phyloP scores from a whole-genome alignment of 2,329 filamentous ascomycete species.

The Pseudogymnoascus sp. region DNA sequence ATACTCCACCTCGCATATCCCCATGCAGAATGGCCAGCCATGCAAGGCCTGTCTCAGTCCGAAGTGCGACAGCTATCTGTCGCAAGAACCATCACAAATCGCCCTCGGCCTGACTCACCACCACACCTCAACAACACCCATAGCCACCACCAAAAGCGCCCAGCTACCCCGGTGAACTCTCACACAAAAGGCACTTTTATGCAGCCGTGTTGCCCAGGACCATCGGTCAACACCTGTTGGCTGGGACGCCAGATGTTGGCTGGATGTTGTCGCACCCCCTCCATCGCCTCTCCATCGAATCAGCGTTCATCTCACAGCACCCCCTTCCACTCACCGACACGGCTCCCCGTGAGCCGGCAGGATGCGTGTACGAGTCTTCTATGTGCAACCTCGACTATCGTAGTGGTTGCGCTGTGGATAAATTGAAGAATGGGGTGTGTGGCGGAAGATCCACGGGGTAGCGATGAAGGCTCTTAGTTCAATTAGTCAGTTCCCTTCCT shows the following conservation, averaged over 20 bases:
- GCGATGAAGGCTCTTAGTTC: background rate
- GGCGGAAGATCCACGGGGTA: background rate
- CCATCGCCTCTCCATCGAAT: background rate
- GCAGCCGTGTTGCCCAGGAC: background rate
- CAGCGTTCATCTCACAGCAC: background rate
- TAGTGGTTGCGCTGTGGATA: background rate
- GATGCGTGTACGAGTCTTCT: background rate
- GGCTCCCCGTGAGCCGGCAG: background rate
- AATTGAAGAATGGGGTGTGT: background rate
- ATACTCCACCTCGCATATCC: background rate
- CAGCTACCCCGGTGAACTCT: background rate
- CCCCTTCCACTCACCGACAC: conserved; percentile 1
- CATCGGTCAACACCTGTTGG: background rate
- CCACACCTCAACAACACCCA: background rate
- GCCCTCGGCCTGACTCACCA: background rate
- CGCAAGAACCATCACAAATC: background rate
- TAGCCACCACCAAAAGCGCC: conserved; percentile 2
- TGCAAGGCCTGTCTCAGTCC: background rate
- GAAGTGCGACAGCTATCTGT: background rate
- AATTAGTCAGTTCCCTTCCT: background rate
- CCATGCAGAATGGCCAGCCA: background rate
- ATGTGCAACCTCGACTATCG: background rate
- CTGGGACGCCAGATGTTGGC: background rate
- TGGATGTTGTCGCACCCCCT: background rate
- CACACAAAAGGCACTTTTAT: background rate